Evolutionary conservation across 1,284 basidiomycete genomes (phyloP).

Genomic region (Lentinus polychrous): DNA sequence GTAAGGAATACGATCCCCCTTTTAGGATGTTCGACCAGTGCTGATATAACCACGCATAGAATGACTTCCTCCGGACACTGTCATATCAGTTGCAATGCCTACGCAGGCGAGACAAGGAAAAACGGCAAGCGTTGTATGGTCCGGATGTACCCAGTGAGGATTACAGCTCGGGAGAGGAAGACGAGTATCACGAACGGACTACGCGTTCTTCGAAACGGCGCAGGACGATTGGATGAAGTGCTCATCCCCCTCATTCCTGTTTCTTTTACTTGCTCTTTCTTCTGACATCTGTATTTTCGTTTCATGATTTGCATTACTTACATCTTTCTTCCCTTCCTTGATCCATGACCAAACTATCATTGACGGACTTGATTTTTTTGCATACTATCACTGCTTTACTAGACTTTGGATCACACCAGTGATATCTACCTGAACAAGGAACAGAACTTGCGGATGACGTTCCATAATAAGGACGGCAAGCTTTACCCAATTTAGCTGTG

Average conservation of each 20-base stretch:
- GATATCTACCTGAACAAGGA: too few relatives aligned
- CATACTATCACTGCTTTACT: too few relatives aligned
- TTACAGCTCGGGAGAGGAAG: constrained; percentile 40
- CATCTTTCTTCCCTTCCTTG: not conserved
- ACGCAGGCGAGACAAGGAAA: constrained; percentile 48
- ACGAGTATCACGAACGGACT: constrained; percentile 35
- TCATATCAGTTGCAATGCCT: constrained; percentile 47
- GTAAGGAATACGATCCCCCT: constrained; percentile 27
- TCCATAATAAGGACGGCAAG: too few relatives aligned
- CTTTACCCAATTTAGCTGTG: too few relatives aligned
- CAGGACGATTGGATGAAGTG: constrained; percentile 9
- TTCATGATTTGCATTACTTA: not conserved
- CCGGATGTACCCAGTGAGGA: constrained; percentile 35
- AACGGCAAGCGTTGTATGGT: constrained; percentile 38
- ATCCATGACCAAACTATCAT: too few relatives aligned
- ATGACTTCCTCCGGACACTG: constrained; percentile 58
- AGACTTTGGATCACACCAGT: too few relatives aligned
- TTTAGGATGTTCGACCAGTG: not conserved
- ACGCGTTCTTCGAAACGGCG: constrained; percentile 25
- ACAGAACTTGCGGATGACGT: too few relatives aligned
- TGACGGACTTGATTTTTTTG: too few relatives aligned
- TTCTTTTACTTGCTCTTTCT: not conserved
- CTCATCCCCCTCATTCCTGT: not conserved
- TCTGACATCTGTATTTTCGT: not conserved
- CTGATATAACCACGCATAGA: constrained; percentile 31